Evolutionary conservation across 129 eudicot species (phyloP).

Genomic region (Pulicaria dysenterica): DNA sequence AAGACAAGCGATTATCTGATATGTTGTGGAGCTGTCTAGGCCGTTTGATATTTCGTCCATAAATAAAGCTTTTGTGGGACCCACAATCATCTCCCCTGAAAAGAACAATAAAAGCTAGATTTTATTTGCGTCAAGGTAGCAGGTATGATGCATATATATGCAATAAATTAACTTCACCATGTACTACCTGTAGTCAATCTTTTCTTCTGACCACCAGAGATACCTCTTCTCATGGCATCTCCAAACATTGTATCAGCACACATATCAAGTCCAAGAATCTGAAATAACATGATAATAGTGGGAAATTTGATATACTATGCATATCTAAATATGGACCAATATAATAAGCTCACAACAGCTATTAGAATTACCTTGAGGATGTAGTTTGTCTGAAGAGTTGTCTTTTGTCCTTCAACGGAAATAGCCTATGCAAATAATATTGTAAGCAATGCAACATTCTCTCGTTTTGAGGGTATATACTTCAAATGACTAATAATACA

Average conservation of each 20-base stretch:
- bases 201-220: slow-evolving; percentile 87
- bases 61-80: slow-evolving; percentile 71
- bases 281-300: neutral
- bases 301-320: neutral
- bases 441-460: too few species aligned
- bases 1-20: slow-evolving; percentile 71
- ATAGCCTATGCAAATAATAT: slow-evolving; percentile 35
- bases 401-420: slow-evolving; percentile 56
- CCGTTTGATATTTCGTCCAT: slow-evolving; percentile 94
- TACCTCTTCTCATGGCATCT: slow-evolving; percentile 83
- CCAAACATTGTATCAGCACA: slow-evolving; percentile 77
- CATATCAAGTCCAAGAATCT: slow-evolving; percentile 85
- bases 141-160: neutral
- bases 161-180: too few species aligned
- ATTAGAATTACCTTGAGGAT: slow-evolving; percentile 49
- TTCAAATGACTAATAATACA: too few species aligned
- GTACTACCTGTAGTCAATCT: slow-evolving; percentile 74
- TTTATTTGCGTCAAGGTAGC: neutral
- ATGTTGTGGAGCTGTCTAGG: slow-evolving; percentile 84
- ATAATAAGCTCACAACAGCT: neutral
- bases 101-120: slow-evolving; percentile 6
- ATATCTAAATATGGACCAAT: neutral
- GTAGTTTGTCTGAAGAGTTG: slow-evolving; percentile 62
- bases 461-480: too few species aligned
- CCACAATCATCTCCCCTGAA: slow-evolving; percentile 87